Base-by-base conservation (phyloP, 345 rosid genomes). In the Kernera saxatilis region DNA sequence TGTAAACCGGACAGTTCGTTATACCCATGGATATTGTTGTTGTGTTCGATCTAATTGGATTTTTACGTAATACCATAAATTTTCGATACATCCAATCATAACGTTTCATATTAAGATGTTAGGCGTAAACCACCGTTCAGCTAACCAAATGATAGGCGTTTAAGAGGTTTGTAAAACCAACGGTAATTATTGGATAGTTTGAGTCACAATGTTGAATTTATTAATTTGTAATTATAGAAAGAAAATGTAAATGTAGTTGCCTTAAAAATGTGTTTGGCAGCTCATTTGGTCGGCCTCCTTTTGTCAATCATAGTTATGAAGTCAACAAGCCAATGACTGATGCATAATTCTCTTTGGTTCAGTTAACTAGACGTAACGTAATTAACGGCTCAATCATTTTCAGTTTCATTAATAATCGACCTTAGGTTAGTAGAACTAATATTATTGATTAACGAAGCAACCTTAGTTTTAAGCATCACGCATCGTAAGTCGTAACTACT, bases 351-450 rank as follows among this genome's bases (percentile, higher is more conserved):
- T 6, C 4, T 21, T 19, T 37, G 22, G 67, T 48, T 57, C 39
- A 58, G 55, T 68, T 59, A 67, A 74, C 32, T 67, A 18, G 23
- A 58, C 17, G 63, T 49, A 74, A 74, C 62, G 78, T 74, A 74
- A 67, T 66, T 22, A 67, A 66, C 60, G 61, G 72, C 45, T 58
- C 57, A 58, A 67, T 39, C 54, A 58, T 66, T 50, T 29, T 64
- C 37, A 64, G 10, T 65, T 32, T 26, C 57, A 18, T 35, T 55
- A 53, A 23, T 64, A 14, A 12, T 45, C 64, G 27, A 25, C 22
- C 29, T 23, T 33, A 30, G 13, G 22, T 57, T 32, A 17, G 17
- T 19, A 15, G 37, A 29, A 54, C 15, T 58, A 37, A 58, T 15
- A 15, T 54, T 54, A 4, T 58, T 58, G 35, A 46, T 46, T 19